Percentiles rank a stretch among this genome's conserved stretches.
phyloP scores from a whole-genome alignment of 441 rosid species.

The Pelargonium australe region DNA sequence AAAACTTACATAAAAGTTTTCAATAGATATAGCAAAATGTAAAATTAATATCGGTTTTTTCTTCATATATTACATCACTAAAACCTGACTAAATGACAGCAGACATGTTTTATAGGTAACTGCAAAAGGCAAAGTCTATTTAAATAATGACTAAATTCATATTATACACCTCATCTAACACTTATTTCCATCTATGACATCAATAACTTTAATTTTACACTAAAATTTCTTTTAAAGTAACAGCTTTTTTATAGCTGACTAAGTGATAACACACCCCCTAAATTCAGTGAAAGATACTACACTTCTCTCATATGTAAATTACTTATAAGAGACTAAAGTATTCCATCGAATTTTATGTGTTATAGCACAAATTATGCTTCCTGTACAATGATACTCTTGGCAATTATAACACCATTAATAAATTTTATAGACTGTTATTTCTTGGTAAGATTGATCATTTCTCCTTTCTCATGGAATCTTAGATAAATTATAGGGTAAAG shows the following conservation, averaged over 20 bases:
- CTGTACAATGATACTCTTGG: background rate
- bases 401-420: background rate
- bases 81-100: too few species aligned
- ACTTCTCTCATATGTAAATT: background rate
- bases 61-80: background rate
- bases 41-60: background rate
- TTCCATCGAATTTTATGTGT: background rate
- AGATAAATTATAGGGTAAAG: background rate
- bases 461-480: background rate
- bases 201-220: background rate
- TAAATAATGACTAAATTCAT: background rate
- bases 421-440: background rate
- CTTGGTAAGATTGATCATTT: background rate
- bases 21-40: background rate
- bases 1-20: background rate
- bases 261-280: background rate
- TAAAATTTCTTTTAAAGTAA: background rate
- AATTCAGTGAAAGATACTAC: too few species aligned
- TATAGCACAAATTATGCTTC: background rate
- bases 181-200: background rate
- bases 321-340: background rate
- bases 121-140: background rate
- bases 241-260: background rate
- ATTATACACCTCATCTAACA: background rate
- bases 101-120: too few species aligned